Percentiles rank a stretch among this genome's conserved stretches.
Evolutionary conservation across 75 land plant species (phyloP).

Genomic region (Azolla pinnata): DNA sequence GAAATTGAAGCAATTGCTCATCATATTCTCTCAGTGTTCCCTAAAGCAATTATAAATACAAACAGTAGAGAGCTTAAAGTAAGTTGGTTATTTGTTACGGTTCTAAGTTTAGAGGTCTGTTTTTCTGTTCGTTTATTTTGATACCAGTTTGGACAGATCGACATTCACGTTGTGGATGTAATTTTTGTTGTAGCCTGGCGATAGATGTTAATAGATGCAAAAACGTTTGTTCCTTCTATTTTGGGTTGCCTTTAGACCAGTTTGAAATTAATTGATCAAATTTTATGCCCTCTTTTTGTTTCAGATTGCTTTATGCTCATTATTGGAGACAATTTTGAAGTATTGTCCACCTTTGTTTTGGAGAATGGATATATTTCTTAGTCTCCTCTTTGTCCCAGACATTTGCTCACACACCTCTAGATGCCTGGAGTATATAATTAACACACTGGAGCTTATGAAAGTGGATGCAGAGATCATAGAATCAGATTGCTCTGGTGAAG

Average conservation of each 20-base stretch:
- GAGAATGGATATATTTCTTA: conserved; percentile 49
- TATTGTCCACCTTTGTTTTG: conserved; percentile 57
- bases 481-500: background rate
- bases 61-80: conserved; percentile 79
- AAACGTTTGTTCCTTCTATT: too few relatives aligned
- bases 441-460: conserved; percentile 35
- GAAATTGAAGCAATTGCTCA: conserved; percentile 63
- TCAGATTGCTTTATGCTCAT: conserved; percentile 70
- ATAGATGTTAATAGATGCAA: too few relatives aligned
- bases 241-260: too few relatives aligned
- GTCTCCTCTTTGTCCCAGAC: conserved; percentile 33
- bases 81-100: background rate
- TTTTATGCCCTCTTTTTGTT: background rate
- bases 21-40: conserved; percentile 40
- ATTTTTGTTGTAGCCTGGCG: background rate
- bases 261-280: too few relatives aligned
- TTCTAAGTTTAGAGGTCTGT: background rate
- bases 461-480: conserved; percentile 20
- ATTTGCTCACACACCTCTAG: conserved; percentile 41
- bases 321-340: conserved; percentile 49
- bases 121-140: too few relatives aligned
- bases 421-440: conserved; percentile 47
- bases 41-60: conserved; percentile 42
- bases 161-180: too few relatives aligned
- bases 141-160: too few relatives aligned